phyloP scores from a whole-genome alignment of 345 rosid species.

The Brassica incana region DNA sequence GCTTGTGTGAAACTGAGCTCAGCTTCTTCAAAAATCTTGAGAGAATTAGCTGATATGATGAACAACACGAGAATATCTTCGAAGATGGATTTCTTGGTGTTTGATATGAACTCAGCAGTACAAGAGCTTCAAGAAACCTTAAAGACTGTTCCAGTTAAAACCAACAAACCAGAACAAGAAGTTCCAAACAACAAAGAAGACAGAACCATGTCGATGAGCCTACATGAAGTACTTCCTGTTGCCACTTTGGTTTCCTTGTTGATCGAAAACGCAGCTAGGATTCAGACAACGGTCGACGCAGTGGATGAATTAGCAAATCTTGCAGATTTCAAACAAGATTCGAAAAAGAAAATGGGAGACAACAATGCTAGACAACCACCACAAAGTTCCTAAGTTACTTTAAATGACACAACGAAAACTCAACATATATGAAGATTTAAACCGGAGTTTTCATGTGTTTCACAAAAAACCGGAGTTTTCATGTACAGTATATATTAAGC shows the following conservation, averaged over 20 bases:
- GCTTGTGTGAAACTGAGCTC: constrained; percentile 48
- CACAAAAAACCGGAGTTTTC: too few relatives aligned
- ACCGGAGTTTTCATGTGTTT: constrained; percentile 19
- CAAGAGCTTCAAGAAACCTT: constrained; percentile 56
- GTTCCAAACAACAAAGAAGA: constrained; percentile 26
- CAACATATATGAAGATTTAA: constrained; percentile 18
- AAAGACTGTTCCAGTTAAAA: constrained; percentile 44
- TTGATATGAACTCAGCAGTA: constrained; percentile 59
- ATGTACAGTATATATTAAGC: background rate
- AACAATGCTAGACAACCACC: constrained; percentile 30
- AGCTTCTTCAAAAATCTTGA: constrained; percentile 45
- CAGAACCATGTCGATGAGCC: constrained; percentile 26
- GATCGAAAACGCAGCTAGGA: constrained; percentile 55
- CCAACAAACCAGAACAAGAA: constrained; percentile 27
- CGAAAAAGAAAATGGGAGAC: constrained; percentile 29
- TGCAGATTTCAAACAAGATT: constrained; percentile 57
- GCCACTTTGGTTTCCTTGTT: constrained; percentile 59
- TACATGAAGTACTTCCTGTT: constrained; percentile 59
- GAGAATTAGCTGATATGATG: constrained; percentile 50
- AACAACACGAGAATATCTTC: constrained; percentile 52
- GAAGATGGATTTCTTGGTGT: constrained; percentile 43
- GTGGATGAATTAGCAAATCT: constrained; percentile 52
- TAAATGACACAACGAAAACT: constrained; percentile 6
- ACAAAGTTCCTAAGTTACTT: constrained; percentile 20
- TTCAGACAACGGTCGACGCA: constrained; percentile 48